Evolutionary conservation across 1,284 basidiomycete genomes (phyloP), one percentile per base, ranked within the genome.

Genomic region (Melampsora americana): DNA sequence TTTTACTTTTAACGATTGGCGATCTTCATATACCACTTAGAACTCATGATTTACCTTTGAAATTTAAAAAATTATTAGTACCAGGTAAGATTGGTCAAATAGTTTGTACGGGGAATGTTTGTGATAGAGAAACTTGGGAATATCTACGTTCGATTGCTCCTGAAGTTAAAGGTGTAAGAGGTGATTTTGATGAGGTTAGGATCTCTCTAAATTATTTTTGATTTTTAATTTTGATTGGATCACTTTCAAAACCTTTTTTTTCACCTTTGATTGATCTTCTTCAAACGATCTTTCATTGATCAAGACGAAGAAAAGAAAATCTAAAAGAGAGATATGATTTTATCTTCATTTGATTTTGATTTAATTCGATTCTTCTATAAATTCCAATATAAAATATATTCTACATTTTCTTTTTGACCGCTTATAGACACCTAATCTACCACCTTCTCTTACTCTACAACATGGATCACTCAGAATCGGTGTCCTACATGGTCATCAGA

Each of bases 1-100:
- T 95, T 77, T 89, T 96, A 79, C 92, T 96, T 65, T 90, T 96
- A 78, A 89, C 95, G 81, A 92, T 96, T 80, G 93, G 94, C 74
- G 94, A 97, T 86, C 87, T 96, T 20, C 93, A 95, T 83, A 95
- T 96, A 81, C 94, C 94, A 0, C 90, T 92, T 82, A 81, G 91
- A 66, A 86, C 88, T 1, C 92, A 95, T 82, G 95, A 97, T 82
- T 87, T 99, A 5, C 95, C 95, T 0, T 86, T 88, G 26, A 98
- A 98, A 85, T 99, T 99, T 85, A 95, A 95, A 85, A 97, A 98
- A 83, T 89, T 99, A 0, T 87, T 99, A 0, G 93, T 87, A 89
- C 84, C 95, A 12, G 95, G 96, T 48, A 99, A 99, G 85, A 99
- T 99, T 56, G 92, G 95, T 79, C 95, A 99, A 84, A 96, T 99